A percentile compares a stretch with the other conserved stretches of the same genome.
Conservation (phyloP, 164 flowering plant species). For the Umbellularia californica region DNA sequence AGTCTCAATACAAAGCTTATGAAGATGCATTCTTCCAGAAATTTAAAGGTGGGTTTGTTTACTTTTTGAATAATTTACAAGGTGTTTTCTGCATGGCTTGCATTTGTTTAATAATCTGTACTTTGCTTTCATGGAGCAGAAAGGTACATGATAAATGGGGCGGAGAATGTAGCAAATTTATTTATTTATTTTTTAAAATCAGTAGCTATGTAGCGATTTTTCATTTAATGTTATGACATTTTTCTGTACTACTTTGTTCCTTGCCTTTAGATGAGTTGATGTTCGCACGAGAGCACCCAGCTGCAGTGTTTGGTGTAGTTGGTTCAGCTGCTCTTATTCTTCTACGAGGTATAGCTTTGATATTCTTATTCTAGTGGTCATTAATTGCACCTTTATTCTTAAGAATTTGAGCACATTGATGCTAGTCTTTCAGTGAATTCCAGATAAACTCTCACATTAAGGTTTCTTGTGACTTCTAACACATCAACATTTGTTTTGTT, state of each 20-base stretch:
- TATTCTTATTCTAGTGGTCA: neutral
- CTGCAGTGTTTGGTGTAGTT: conserved; percentile 50
- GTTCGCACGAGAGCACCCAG: conserved; percentile 63
- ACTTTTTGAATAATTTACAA: neutral
- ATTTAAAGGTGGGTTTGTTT: conserved; percentile 53
- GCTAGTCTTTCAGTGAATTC: neutral
- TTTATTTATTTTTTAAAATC: no score
- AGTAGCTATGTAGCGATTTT: neutral
- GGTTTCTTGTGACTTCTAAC: neutral
- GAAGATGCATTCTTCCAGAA: conserved; percentile 63
- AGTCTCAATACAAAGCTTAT: conserved; percentile 40
- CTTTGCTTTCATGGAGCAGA: neutral
- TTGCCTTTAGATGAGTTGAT: conserved; percentile 48
- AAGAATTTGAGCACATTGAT: neutral
- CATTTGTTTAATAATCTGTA: neutral
- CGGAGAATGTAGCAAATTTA: neutral
- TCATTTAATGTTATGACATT: neutral
- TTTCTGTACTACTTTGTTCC: neutral
- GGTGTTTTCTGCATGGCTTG: neutral
- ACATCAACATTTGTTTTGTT: no score
- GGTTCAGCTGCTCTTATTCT: conserved; percentile 51
- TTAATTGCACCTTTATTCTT: neutral
- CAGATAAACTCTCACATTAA: neutral
- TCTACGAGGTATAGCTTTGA: conserved; percentile 48
- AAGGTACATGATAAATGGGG: neutral